phyloP scores from a whole-genome alignment of 441 rosid species.

The Hura crepitans region DNA sequence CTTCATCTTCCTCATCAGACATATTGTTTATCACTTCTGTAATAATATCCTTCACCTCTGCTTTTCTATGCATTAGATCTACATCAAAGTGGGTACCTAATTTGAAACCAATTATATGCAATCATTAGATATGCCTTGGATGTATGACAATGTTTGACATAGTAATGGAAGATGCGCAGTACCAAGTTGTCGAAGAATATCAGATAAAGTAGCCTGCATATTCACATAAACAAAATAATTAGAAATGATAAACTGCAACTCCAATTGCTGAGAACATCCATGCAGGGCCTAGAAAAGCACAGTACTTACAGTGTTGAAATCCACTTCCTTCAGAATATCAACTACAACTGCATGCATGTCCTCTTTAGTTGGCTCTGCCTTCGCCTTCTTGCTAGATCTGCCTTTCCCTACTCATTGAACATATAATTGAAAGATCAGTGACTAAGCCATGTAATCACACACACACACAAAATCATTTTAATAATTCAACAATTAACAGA shows the following conservation, averaged over 20 bases:
- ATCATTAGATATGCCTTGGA: neutral
- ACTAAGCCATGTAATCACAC: neutral
- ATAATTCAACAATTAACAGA: no score
- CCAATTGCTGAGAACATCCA: neutral
- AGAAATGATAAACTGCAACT: slow-evolving; percentile 11
- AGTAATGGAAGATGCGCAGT: slow-evolving; percentile 22
- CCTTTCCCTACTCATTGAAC: slow-evolving; percentile 44
- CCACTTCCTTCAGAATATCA: slow-evolving; percentile 79
- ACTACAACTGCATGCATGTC: slow-evolving; percentile 86
- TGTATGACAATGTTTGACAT: neutral
- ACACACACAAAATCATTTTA: neutral
- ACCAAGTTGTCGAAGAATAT: slow-evolving; percentile 82
- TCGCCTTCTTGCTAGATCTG: slow-evolving; percentile 57
- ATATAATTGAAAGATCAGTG: slow-evolving; percentile 4
- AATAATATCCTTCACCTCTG: slow-evolving; percentile 85
- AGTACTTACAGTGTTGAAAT: slow-evolving; percentile 83
- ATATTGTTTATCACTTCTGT: slow-evolving; percentile 84
- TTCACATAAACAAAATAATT: slow-evolving; percentile 16
- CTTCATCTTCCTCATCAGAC: slow-evolving; percentile 87
- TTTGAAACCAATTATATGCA: slow-evolving; percentile 16
- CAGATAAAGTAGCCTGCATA: slow-evolving; percentile 83
- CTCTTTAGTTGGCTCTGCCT: slow-evolving; percentile 68
- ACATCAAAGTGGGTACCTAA: slow-evolving; percentile 68
- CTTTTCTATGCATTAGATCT: slow-evolving; percentile 73
- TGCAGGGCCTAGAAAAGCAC: slow-evolving; percentile 11